A percentile compares a stretch with the other conserved stretches of the same genome.
These are phyloP conservation scores for Rosa lucieae DNA, from an alignment of 306 rosid species.

Conservation along the genomic window DNA sequence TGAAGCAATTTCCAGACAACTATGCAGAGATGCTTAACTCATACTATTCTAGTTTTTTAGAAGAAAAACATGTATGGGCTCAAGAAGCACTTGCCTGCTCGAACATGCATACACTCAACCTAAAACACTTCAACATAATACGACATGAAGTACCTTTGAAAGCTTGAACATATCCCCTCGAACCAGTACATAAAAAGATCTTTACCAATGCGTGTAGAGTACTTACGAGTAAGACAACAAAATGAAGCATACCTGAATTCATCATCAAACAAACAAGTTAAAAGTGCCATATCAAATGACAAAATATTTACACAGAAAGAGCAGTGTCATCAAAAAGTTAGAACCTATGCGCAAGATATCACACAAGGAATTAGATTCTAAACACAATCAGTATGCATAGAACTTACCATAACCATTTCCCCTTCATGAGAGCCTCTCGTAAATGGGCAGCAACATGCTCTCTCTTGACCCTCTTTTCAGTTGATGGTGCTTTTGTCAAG, in stretches of 20 bases:
- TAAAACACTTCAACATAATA: neutral
- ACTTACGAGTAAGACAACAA: slow-evolving; percentile 64
- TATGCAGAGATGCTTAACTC: slow-evolving; percentile 9
- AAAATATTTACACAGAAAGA: neutral
- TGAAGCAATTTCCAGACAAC: slow-evolving; percentile 10
- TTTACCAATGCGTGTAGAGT: slow-evolving; percentile 50
- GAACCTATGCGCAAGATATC: neutral
- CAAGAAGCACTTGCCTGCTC: neutral
- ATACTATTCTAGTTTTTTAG: neutral
- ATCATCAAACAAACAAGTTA: neutral
- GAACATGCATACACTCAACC: neutral
- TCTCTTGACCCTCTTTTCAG: slow-evolving; percentile 77
- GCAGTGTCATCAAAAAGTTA: neutral
- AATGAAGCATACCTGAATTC: slow-evolving; percentile 71
- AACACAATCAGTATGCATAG: slow-evolving; percentile 14
- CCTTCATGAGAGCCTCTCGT: slow-evolving; percentile 75
- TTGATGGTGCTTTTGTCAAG: slow-evolving; percentile 51
- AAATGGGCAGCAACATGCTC: slow-evolving; percentile 68
- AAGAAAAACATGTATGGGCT: neutral
- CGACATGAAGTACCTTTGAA: slow-evolving; percentile 59
- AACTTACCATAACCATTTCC: slow-evolving; percentile 96
- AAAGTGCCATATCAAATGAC: neutral
- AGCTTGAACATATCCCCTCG: slow-evolving; percentile 65
- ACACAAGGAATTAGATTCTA: slow-evolving; percentile 12
- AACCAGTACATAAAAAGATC: slow-evolving; percentile 82